Percentiles rank a stretch among this genome's conserved stretches.
phyloP scores from a whole-genome alignment of 2,329 filamentous ascomycete species.

The Davidsoniella eucalypti region DNA sequence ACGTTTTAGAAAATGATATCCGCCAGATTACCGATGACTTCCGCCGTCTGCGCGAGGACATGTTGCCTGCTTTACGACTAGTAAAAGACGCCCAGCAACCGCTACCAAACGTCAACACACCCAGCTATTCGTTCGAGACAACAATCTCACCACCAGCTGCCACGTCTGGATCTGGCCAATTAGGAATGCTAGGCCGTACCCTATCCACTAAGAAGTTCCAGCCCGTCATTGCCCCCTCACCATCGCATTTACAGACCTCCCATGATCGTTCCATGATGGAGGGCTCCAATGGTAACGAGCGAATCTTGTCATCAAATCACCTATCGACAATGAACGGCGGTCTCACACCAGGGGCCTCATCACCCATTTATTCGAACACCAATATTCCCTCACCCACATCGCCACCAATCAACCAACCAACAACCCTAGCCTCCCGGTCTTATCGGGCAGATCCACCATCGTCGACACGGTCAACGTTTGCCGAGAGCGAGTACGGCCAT shows the following conservation, averaged over 20 bases:
- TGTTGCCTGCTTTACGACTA: conserved; percentile 76
- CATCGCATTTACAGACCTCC: conserved; percentile 52
- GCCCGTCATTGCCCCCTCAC: conserved; percentile 60
- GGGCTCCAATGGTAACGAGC: conserved; percentile 52
- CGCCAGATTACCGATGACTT: conserved; percentile 78
- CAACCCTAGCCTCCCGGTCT: conserved; percentile 43
- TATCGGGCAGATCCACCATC: conserved; percentile 40
- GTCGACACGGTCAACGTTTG: conserved; percentile 38
- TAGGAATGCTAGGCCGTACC: conserved; percentile 47
- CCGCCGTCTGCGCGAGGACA: conserved; percentile 72
- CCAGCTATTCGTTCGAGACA: conserved; percentile 11
- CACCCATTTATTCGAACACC: conserved; percentile 41
- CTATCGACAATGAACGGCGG: conserved; percentile 53
- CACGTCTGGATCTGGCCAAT: conserved; percentile 34
- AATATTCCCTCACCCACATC: conserved; percentile 56
- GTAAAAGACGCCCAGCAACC: conserved; percentile 86
- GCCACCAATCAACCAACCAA: conserved; percentile 37
- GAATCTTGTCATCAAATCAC: conserved; percentile 50
- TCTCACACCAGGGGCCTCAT: conserved; percentile 34
- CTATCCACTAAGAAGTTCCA: conserved; percentile 61
- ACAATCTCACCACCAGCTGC: conserved; percentile 40
- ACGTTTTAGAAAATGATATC: conserved; percentile 66
- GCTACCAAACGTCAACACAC: conserved; percentile 34
- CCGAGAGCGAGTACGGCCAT: conserved; percentile 26
- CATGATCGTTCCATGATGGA: conserved; percentile 50